A percentile compares a stretch with the other conserved stretches of the same genome.
Conservation (phyloP, 202 grass and related monocot genomes). For the Saccharum hybrid region DNA sequence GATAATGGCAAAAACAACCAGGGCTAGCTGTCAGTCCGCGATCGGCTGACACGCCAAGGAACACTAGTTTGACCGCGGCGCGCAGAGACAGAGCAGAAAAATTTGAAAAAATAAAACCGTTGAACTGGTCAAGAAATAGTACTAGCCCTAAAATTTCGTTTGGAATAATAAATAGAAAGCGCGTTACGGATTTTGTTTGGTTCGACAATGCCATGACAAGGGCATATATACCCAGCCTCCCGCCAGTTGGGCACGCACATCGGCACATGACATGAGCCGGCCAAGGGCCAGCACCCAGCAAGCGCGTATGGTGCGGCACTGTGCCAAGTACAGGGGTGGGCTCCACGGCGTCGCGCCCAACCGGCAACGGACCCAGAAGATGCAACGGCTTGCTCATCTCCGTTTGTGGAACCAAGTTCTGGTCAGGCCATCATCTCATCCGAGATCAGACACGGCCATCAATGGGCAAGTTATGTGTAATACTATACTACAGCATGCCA, state of each 20-base stretch:
- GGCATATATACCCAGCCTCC: neutral
- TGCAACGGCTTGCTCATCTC: neutral
- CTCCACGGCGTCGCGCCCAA: neutral
- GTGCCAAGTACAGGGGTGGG: neutral
- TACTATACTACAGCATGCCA: no score
- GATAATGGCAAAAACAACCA: neutral
- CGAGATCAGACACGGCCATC: neutral
- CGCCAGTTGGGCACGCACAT: constrained; percentile 31
- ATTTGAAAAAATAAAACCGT: neutral
- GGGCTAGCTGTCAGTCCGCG: neutral
- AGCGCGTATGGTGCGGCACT: neutral
- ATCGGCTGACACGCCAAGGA: neutral
- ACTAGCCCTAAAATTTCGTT: neutral
- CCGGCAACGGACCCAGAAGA: neutral
- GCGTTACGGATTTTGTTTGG: constrained; percentile 28
- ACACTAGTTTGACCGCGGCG: constrained; percentile 22
- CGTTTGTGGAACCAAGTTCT: no score
- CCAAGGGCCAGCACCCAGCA: neutral
- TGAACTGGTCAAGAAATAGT: neutral
- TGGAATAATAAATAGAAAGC: neutral
- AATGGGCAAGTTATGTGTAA: neutral
- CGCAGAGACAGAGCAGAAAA: neutral
- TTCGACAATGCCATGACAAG: constrained; percentile 15
- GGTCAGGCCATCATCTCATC: neutral
- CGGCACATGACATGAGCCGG: constrained; percentile 12